Percentiles rank a stretch among this genome's conserved stretches.
Evolutionary conservation across 2,329 filamentous ascomycete species (phyloP).

Genomic region (Chrysoporthe puriensis): DNA sequence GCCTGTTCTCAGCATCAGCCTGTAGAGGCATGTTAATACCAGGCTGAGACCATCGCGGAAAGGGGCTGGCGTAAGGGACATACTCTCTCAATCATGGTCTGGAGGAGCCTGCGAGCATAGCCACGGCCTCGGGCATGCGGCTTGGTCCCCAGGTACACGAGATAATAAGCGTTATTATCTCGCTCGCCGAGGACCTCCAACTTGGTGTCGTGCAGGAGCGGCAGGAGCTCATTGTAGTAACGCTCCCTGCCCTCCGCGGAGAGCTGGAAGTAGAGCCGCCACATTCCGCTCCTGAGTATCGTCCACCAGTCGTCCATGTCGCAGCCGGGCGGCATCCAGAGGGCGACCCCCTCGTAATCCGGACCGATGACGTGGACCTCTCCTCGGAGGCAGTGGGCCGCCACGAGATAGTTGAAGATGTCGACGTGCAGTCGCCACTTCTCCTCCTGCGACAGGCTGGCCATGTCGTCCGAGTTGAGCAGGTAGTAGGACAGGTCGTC

Average conservation of each 20-base stretch:
- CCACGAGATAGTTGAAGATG: slow-evolving; percentile 77
- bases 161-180: slow-evolving; percentile 74
- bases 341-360: slow-evolving; percentile 75
- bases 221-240: slow-evolving; percentile 78
- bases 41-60: slow-evolving; percentile 4
- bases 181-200: slow-evolving; percentile 67
- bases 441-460: slow-evolving; percentile 63
- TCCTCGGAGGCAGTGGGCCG: slow-evolving; percentile 75
- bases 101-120: slow-evolving; percentile 71
- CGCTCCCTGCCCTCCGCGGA: slow-evolving; percentile 71
- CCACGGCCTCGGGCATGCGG: slow-evolving; percentile 71
- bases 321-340: slow-evolving; percentile 79
- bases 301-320: slow-evolving; percentile 76
- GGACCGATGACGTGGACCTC: slow-evolving; percentile 74
- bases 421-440: slow-evolving; percentile 78
- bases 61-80: slow-evolving; percentile 32
- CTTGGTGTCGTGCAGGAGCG: slow-evolving; percentile 75
- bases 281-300: slow-evolving; percentile 74
- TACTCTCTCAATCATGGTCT: slow-evolving; percentile 68
- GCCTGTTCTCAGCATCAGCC: slow-evolving; percentile 69
- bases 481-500: slow-evolving; percentile 78
- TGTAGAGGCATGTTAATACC: slow-evolving; percentile 35
- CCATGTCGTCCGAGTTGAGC: slow-evolving; percentile 71
- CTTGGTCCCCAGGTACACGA: slow-evolving; percentile 81
- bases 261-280: slow-evolving; percentile 76